phyloP scores from a whole-genome alignment of 129 eudicot species.

The Daucus carota region DH1_v3.0 NC_030383.2:46748501-46749000 shows the following conservation, averaged over 20 bases:
- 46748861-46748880: conserved; percentile 15
- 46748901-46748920: conserved; percentile 20
- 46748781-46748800: conserved; percentile 38
- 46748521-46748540: conserved; percentile 50
- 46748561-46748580: conserved; percentile 14
- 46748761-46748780: conserved; percentile 44
- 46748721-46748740: conserved; percentile 27
- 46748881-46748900: conserved; percentile 10
- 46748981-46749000: conserved; percentile 11
- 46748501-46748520: conserved; percentile 86
- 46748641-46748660: conserved; percentile 23
- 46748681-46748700: conserved; percentile 22
- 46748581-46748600: conserved; percentile 15
- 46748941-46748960: conserved; percentile 9
- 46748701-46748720: conserved; percentile 24
- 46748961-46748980: conserved; percentile 13
- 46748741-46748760: conserved; percentile 47
- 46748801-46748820: conserved; percentile 34
- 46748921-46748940: conserved; percentile 20
- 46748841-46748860: conserved; percentile 28
- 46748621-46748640: conserved; percentile 26
- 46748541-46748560: conserved; percentile 14
- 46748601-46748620: conserved; percentile 28
- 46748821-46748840: conserved; percentile 24
- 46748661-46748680: conserved; percentile 22